Evolutionary conservation across 2,329 filamentous ascomycete species (phyloP), one percentile per base, ranked within the genome.

Genomic region (Fusarium avenaceum): DNA sequence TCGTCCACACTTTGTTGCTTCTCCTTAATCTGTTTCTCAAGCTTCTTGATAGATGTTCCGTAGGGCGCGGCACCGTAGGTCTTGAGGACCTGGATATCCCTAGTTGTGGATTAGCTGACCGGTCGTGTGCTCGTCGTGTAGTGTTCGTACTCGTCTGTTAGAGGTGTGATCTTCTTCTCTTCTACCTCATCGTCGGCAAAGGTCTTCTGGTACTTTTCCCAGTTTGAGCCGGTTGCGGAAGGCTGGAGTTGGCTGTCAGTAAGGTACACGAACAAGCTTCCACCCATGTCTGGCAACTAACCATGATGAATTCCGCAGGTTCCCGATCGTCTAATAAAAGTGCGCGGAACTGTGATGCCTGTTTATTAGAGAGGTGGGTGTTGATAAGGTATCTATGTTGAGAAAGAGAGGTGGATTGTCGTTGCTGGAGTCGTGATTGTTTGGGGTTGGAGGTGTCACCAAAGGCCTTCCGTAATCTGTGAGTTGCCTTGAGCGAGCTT

Each of bases 21-120:
- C 80, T 99, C 96, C 81, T 98, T 99, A 86, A 99, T 98, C 83
- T 97, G 92, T 82, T 98, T 97, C 83, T 99, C 96, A 67, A 99
- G 91, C 84, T 96, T 96, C 88, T 97, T 97, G 77, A 99, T 85
- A 63, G 93, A 91, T 47, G 93, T 91, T 72, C 93, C 95, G 77
- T 99, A 99, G 32, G 96, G 96, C 60, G 96, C 96, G 35, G 95
- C 94, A 76, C 96, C 96, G 81, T 99, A 99, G 66, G 96, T 99
- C 86, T 98, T 99, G 75, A 99, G 89, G 72, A 99, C 96, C 84
- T 97, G 94, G 76, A 99, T 99, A 85, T 99, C 96, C 85, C 95
- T 98, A 69, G 66, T 70, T 64, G 39, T 24, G 32, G 30, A 57
- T 78, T 69, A 79, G 76, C 65, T 54, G 57, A 48, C 30, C 46